Conservation (phyloP, 176 grass and related monocot genomes). For the Eleusine coracana region DNA sequence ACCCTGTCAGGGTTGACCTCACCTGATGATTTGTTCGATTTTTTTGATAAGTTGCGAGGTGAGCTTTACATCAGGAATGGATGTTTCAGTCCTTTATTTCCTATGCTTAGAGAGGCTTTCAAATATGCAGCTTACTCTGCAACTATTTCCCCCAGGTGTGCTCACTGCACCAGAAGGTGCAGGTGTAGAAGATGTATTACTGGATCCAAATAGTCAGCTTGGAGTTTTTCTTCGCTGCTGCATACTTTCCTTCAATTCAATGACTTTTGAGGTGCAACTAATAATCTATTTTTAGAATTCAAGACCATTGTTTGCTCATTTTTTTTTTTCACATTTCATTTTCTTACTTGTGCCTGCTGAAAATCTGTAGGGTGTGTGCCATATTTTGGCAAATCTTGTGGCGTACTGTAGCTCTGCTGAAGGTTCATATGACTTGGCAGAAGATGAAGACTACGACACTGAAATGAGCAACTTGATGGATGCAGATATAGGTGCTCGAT, state of each 20-base stretch:
- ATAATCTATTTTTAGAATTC: not conserved
- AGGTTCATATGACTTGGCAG: constrained; percentile 56
- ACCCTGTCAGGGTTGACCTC: constrained; percentile 57
- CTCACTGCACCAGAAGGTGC: constrained; percentile 58
- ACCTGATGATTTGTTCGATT: constrained; percentile 86
- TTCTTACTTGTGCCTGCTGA: constrained; percentile 14
- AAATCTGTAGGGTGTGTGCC: constrained; percentile 76
- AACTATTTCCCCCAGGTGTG: constrained; percentile 52
- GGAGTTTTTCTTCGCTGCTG: constrained; percentile 92
- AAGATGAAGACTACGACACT: constrained; percentile 62
- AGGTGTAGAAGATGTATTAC: constrained; percentile 55
- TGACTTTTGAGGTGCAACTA: constrained; percentile 81
- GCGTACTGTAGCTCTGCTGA: constrained; percentile 65
- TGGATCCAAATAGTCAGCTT: constrained; percentile 89
- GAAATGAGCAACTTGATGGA: constrained; percentile 59
- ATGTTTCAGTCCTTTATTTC: not conserved
- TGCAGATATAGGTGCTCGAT: constrained; percentile 50
- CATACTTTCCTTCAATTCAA: constrained; percentile 80
- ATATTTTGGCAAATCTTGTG: constrained; percentile 74
- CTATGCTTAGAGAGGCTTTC: not conserved
- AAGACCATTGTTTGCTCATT: not conserved
- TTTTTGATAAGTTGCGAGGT: constrained; percentile 87
- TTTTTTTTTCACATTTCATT: not conserved
- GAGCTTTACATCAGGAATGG: not conserved
- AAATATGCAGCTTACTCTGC: not conserved